Conservation (phyloP, 306 rosid genomes). For the Crotalaria pallida region DNA sequence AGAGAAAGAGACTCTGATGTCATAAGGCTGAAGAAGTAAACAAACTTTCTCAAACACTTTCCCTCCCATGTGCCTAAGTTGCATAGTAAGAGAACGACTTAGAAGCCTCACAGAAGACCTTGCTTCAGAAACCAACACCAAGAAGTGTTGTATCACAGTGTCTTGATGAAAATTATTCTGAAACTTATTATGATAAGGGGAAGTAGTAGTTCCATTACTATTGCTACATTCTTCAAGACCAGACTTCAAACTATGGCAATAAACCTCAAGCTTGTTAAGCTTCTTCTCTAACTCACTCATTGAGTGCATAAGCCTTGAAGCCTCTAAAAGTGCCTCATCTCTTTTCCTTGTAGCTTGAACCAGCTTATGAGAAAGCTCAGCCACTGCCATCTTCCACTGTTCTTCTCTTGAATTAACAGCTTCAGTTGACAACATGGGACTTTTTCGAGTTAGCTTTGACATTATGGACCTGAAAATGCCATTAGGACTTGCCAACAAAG, state of each 20-base stretch:
- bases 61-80: conserved; percentile 65
- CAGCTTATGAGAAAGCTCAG: conserved; percentile 81
- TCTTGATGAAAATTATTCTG: conserved; percentile 15
- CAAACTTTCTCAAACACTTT: conserved; percentile 68
- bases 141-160: conserved; percentile 44
- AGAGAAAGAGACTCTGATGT: conserved; percentile 43
- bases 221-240: conserved; percentile 69
- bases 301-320: conserved; percentile 70
- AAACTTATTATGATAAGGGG: conserved; percentile 20
- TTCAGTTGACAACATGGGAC: conserved; percentile 45
- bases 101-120: conserved; percentile 51
- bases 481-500: conserved; percentile 60
- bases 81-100: conserved; percentile 70
- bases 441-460: conserved; percentile 60
- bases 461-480: conserved; percentile 69
- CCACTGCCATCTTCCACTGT: conserved; percentile 76
- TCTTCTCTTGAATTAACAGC: conserved; percentile 60
- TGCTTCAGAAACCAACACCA: conserved; percentile 65
- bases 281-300: conserved; percentile 86
- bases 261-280: conserved; percentile 78
- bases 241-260: conserved; percentile 68
- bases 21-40: conserved; percentile 64
- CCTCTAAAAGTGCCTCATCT: conserved; percentile 75
- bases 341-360: conserved; percentile 67
- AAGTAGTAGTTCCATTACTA: conserved; percentile 4